phyloP scores from a whole-genome alignment of 2,329 filamentous ascomycete species.

The Aspergillus tubingensis region DNA sequence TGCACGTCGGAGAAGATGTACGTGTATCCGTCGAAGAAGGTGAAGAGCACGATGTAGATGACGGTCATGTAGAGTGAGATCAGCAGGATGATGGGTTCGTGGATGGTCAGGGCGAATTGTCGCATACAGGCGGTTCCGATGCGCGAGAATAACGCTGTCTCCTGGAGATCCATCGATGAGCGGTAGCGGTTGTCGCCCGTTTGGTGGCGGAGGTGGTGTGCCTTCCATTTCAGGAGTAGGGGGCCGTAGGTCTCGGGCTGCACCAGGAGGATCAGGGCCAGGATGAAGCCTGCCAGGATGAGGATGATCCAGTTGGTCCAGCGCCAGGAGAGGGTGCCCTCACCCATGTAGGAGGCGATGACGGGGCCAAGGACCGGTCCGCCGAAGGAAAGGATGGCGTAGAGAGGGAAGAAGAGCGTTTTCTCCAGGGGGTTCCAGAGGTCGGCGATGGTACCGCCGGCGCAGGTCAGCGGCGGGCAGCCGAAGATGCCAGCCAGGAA shows the following conservation, averaged over 20 bases:
- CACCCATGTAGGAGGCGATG: slow-evolving; percentile 26
- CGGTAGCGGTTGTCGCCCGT: slow-evolving; percentile 51
- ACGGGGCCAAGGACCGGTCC: slow-evolving; percentile 30
- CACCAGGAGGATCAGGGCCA: slow-evolving; percentile 44
- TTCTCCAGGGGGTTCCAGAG: slow-evolving; percentile 52
- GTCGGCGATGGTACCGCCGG: slow-evolving; percentile 51
- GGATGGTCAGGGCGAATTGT: slow-evolving; percentile 53
- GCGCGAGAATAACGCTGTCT: slow-evolving; percentile 43
- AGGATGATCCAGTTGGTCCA: slow-evolving; percentile 51
- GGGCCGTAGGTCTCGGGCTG: slow-evolving; percentile 55
- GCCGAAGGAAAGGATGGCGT: slow-evolving; percentile 50
- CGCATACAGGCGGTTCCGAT: slow-evolving; percentile 51
- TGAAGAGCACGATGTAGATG: slow-evolving; percentile 41
- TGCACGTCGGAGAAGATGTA: slow-evolving; percentile 56
- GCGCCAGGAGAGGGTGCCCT: slow-evolving; percentile 31
- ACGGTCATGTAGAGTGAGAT: slow-evolving; percentile 38
- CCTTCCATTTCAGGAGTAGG: slow-evolving; percentile 48
- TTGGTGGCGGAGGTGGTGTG: slow-evolving; percentile 40
- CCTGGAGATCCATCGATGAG: slow-evolving; percentile 50
- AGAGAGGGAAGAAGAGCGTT: slow-evolving; percentile 54
- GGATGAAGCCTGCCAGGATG: slow-evolving; percentile 38
- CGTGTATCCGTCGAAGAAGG: slow-evolving; percentile 51
- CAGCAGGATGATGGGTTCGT: slow-evolving; percentile 43
- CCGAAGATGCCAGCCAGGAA: slow-evolving; percentile 54
- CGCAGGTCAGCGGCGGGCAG: slow-evolving; percentile 49